These are phyloP conservation scores for Albatrellus sp. DNA, from an alignment of 1,284 basidiomycete species.

Conservation along the genomic window DNA sequence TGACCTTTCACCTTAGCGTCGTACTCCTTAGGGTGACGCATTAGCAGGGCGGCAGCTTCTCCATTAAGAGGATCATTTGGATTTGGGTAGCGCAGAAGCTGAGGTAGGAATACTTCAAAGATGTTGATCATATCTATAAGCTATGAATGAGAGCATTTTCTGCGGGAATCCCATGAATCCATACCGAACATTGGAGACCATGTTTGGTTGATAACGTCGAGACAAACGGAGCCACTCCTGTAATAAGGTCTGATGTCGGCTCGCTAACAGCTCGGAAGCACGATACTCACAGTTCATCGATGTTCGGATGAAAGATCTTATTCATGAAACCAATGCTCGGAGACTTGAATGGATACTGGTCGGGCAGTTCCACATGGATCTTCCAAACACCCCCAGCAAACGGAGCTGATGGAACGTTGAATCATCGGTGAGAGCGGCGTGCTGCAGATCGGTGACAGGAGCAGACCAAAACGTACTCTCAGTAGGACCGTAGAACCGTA, in stretches of 20 bases:
- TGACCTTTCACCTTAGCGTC: slow-evolving; percentile 83
- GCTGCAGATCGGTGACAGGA: background rate
- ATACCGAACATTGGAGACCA: slow-evolving; percentile 98
- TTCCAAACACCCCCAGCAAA: slow-evolving; percentile 97
- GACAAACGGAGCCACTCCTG: slow-evolving; percentile 89
- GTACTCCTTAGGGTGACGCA: slow-evolving; percentile 94
- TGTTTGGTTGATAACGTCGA: slow-evolving; percentile 98
- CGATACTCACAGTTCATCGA: slow-evolving; percentile 76
- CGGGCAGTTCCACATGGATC: slow-evolving; percentile 98
- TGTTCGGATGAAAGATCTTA: slow-evolving; percentile 99
- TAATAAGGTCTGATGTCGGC: background rate
- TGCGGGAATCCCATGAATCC: slow-evolving; percentile 13
- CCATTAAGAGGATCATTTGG: slow-evolving; percentile 97
- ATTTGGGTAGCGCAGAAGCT: slow-evolving; percentile 94
- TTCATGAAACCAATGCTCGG: slow-evolving; percentile 99
- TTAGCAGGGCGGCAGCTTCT: slow-evolving; percentile 91
- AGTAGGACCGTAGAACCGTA: slow-evolving; percentile 85
- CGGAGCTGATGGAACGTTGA: slow-evolving; percentile 51
- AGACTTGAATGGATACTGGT: slow-evolving; percentile 98
- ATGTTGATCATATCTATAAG: slow-evolving; percentile 94
- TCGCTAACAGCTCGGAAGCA: slow-evolving; percentile 4
- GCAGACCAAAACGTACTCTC: slow-evolving; percentile 66
- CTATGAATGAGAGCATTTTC: slow-evolving; percentile 3
- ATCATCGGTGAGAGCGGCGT: slow-evolving; percentile 2
- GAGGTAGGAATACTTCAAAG: slow-evolving; percentile 96